Conservation (phyloP, 2,329 filamentous ascomycete species). For the Dactylonectria estremocensis region DNA sequence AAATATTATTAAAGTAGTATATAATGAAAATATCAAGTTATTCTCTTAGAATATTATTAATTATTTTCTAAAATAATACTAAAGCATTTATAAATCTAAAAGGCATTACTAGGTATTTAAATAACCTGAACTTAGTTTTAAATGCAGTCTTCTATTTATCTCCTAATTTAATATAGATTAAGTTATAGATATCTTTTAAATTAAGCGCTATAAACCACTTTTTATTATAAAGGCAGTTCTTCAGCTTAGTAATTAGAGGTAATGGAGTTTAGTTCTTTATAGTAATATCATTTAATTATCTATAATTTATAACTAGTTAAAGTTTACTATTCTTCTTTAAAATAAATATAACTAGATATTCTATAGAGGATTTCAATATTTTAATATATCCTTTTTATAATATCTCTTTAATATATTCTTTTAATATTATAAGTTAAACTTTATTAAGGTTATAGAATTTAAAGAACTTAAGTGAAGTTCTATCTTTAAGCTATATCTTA, state of each 20-base stretch:
- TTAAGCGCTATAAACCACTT: slow-evolving; percentile 36
- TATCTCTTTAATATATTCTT: slow-evolving; percentile 15
- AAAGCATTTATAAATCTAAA: slow-evolving; percentile 46
- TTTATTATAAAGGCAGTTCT: slow-evolving; percentile 36
- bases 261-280: slow-evolving; percentile 44
- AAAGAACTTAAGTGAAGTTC: slow-evolving; percentile 16
- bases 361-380: not conserved
- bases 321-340: no score
- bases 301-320: slow-evolving; percentile 26
- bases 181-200: slow-evolving; percentile 48
- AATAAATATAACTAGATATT: not conserved
- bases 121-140: slow-evolving; percentile 49
- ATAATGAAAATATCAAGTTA: slow-evolving; percentile 39
- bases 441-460: slow-evolving; percentile 28
- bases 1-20: slow-evolving; percentile 40
- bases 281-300: slow-evolving; percentile 45
- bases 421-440: slow-evolving; percentile 15
- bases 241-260: slow-evolving; percentile 43
- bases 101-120: slow-evolving; percentile 52
- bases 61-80: slow-evolving; percentile 38
- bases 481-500: slow-evolving; percentile 25
- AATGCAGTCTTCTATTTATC: slow-evolving; percentile 56
- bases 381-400: slow-evolving; percentile 30
- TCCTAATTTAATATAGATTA: slow-evolving; percentile 50
- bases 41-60: slow-evolving; percentile 36